Conservation (phyloP, 1,284 basidiomycete genomes). For the Mycosarcoma mackinlayi region DNA sequence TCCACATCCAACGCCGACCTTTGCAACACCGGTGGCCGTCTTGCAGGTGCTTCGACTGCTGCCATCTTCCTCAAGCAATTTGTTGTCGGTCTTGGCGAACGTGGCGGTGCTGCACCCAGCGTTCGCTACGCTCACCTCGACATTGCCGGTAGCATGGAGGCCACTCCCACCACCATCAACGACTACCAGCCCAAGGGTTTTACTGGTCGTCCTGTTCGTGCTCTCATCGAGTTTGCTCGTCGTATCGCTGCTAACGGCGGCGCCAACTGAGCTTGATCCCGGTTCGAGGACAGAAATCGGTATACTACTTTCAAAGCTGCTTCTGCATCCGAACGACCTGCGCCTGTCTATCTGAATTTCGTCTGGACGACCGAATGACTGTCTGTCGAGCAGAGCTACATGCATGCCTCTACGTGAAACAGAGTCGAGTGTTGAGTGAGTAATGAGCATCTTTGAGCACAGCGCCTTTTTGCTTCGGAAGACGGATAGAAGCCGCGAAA, state of each 20-base stretch:
- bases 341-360: too few species aligned
- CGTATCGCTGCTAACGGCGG: conserved; percentile 32
- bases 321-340: too few species aligned
- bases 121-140: conserved; percentile 71
- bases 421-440: too few species aligned
- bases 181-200: conserved; percentile 81
- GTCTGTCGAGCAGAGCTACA: too few species aligned
- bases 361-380: too few species aligned
- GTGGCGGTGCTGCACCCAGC: conserved; percentile 43
- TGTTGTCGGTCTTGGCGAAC: conserved; percentile 70
- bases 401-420: too few species aligned
- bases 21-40: conserved; percentile 78
- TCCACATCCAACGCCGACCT: conserved; percentile 82
- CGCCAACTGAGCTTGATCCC: conserved; percentile 6
- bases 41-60: conserved; percentile 82
- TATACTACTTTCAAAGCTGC: too few species aligned
- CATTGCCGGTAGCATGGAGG: conserved; percentile 81
- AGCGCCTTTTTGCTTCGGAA: conserved; percentile 11
- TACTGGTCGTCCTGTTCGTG: conserved; percentile 83
- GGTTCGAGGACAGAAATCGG: too few species aligned
- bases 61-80: conserved; percentile 85
- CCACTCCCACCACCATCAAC: conserved; percentile 69
- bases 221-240: conserved; percentile 69
- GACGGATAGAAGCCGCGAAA: neutral
- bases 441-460: neutral